Base-by-base conservation (phyloP, 2,329 filamentous ascomycete genomes). In the Trichothecium sympodiale region DNA sequence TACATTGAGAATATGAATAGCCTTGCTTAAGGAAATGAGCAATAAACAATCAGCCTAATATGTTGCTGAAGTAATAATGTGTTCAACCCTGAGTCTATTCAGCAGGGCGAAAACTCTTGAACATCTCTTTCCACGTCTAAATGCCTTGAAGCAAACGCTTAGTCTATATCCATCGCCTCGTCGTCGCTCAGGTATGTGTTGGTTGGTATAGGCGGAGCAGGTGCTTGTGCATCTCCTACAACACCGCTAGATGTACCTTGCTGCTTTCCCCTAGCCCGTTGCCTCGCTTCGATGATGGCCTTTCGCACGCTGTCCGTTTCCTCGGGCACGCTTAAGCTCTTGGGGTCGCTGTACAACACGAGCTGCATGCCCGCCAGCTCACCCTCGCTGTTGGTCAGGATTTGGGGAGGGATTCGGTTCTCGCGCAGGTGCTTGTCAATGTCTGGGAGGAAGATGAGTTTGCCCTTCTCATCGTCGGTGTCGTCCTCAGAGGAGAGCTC, bases 271-370 rank as follows among this genome's bases (percentile, higher is more conserved):
- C 83, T 65, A 25, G 76, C 67, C 37, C 86, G 70, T 32, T 72
- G 73, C 35, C 86, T 71, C 3, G 83, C 76, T 55, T 94, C 88
- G 35, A 89, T 65, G 44, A 95, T 87, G 8, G 85, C 85, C 56
- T 80, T 85, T 40, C 86, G 71, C 42, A 94, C 84, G 42, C 73
- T 80, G 54, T 89, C 81, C 20, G 80, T 70, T 44, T 84, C 79
- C 52, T 77, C 71, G 1, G 86, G 77, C 15, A 94, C 72, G 0
- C 76, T 80, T 44, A 95, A 57, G 13, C 84, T 87, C 33, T 70
- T 69, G 6, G 88, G 87, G 34, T 91, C 77, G 42, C 69, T 74
- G 59, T 96, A 96, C 27, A 96, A 72, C 13, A 98, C 82, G 42
- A 96, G 55, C 72, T 91, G 64, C 75, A 73, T 75, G 43, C 68